Evolutionary conservation across 345 rosid species (phyloP).

Genomic region (Gynandropsis gynandra): DNA sequence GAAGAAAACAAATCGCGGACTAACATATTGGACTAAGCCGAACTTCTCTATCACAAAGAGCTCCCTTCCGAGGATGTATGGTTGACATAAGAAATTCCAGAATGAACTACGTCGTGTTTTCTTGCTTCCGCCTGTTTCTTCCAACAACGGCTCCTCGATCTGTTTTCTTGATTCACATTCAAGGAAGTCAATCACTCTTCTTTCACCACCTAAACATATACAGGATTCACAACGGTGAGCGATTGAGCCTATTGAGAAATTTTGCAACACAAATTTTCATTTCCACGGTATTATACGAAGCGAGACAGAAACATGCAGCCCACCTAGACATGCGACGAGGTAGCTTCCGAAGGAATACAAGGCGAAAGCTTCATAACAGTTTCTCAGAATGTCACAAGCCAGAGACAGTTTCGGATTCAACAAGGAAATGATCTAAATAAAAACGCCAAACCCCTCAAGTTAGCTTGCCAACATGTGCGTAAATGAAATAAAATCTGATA

Average conservation of each 20-base stretch:
- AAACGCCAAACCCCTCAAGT: background rate
- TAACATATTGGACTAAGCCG: constrained; percentile 84
- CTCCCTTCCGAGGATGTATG: constrained; percentile 54
- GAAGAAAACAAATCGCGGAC: too few relatives aligned
- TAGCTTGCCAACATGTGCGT: background rate
- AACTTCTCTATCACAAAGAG: constrained; percentile 58
- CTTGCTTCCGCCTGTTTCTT: constrained; percentile 24
- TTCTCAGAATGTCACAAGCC: constrained; percentile 75
- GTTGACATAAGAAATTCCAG: constrained; percentile 55
- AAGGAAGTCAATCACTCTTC: constrained; percentile 47
- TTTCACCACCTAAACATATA: constrained; percentile 57
- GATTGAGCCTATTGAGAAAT: background rate
- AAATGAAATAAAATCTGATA: background rate
- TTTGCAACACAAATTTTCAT: too few relatives aligned
- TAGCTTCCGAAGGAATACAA: constrained; percentile 82
- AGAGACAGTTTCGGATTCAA: constrained; percentile 51
- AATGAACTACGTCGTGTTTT: constrained; percentile 27
- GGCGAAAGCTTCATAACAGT: constrained; percentile 87
- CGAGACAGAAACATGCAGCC: too few relatives aligned
- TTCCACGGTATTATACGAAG: too few relatives aligned
- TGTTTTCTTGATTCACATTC: constrained; percentile 43
- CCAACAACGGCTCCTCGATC: constrained; percentile 41
- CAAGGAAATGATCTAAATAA: constrained; percentile 52
- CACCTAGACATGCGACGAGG: constrained; percentile 87
- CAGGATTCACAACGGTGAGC: background rate